Base-by-base conservation (phyloP, 2,329 filamentous ascomycete species). In the Pseudocercospora fuligena region DNA sequence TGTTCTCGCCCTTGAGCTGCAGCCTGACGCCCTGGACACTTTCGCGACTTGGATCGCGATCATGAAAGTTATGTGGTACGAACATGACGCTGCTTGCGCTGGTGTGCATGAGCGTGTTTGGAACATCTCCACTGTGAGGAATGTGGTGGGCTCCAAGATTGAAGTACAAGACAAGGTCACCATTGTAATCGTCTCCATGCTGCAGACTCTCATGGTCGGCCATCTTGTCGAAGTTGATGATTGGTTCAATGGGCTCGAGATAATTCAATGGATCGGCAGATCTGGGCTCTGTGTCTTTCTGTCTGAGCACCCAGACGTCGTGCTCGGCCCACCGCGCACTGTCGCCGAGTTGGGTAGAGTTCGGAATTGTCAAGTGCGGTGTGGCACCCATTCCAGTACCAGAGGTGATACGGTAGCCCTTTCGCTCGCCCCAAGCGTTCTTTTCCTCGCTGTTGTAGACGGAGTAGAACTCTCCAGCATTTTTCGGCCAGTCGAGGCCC, bases 111-210 rank as follows among this genome's bases (percentile, higher is more conserved):
- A 78, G 67, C 2, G 76, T 77, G 57, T 76, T 76, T 2, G 76
- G 76, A 7, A 76, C 61, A 64, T 76, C 74, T 11, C 73, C 73
- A 5, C 66, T 68, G 62, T 68, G 72, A 21, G 68, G 83, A 23
- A 84, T 78, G 69, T 86, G 83, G 70, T 86, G 84, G 75, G 83
- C 83, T 53, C 83, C 83, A 8, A 86, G 74, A 70, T 86, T 86
- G 70, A 86, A 81, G 78, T 83, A 86, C 3, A 84, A 66, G 1
- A 85, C 82, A 11, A 80, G 62, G 73, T 73, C 75, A 5, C 68
- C 73, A 40, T 72, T 68, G 31, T 73, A 72, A 12, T 67, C 60
- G 1, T 80, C 79, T 66, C 80, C 76, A 54, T 79, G 78, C 25
- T 80, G 82, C 64, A 67, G 73, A 73, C 72, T 84, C 70, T 86